Base-by-base conservation (phyloP, 495 filamentous ascomycete genomes). In the Daldinia concentrica region DNA sequence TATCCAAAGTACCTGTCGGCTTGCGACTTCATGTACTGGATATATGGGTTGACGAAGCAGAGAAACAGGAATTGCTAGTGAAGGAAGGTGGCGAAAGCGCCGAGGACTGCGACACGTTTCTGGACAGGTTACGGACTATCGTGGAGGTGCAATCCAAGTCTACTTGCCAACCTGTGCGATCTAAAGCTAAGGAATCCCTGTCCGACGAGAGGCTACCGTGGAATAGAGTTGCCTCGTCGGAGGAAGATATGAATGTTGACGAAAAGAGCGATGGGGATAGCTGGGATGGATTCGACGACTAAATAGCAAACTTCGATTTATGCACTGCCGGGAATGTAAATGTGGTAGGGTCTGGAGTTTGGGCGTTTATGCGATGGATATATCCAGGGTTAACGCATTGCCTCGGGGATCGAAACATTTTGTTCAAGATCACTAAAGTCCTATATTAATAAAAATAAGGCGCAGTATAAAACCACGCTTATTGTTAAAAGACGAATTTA, bases 1-100 rank as follows among this genome's bases (percentile, higher is more conserved):
- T 79, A 39, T 69, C 76, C 37, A 72, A 74, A 54, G 80, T 94
- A 6, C 90, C 94, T 1, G 91, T 94, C 74, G 95, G 95, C 0
- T 74, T 99, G 72, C 84, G 93, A 57, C 90, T 94, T 76, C 95
- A 99, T 79, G 84, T 97, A 22, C 76, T 95, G 66, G 95, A 99
- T 84, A 87, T 98, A 39, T 99, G 92, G 87, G 84, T 97, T 37
- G 93, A 97, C 78, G 93, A 95, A 82, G 78, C 91, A 65, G 92
- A 93, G 78, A 90, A 88, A 75, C 87, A 86, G 37, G 83, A 89
- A 54, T 78, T 89, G 69, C 80, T 90, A 3, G 79, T 80, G 6
- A 78, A 82, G 4, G 79, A 73, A 24, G 79, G 82, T 14, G 75
- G 82, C 56, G 76, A 73, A 29, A 72, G 72, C 50, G 74, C 81